These are phyloP conservation scores for Pseudocercospora cruenta DNA, from an alignment of 2,329 filamentous ascomycete genomes.

Conservation along the genomic window DNA sequence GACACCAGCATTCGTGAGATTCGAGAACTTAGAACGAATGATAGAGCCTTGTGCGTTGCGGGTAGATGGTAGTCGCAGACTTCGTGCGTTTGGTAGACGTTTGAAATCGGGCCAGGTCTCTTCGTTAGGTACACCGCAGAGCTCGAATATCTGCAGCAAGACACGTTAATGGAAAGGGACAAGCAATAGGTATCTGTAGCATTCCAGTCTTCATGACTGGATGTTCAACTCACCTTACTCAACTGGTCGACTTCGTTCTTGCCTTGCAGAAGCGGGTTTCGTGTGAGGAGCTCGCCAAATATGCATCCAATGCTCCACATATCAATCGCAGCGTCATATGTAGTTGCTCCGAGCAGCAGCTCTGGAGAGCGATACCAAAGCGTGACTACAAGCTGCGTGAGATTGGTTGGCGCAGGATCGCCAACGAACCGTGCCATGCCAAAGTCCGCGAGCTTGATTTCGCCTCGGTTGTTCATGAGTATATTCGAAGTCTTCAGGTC, in stretches of 20 bases:
- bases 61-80: constrained; percentile 66
- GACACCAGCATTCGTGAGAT: constrained; percentile 75
- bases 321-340: constrained; percentile 78
- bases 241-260: constrained; percentile 92
- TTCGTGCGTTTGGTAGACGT: constrained; percentile 81
- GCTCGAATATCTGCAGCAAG: constrained; percentile 71
- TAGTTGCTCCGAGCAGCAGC: constrained; percentile 76
- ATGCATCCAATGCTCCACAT: constrained; percentile 98
- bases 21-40: constrained; percentile 77
- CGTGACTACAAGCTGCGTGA: constrained; percentile 93
- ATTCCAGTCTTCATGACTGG: constrained; percentile 36
- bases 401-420: constrained; percentile 70
- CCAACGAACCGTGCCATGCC: constrained; percentile 93
- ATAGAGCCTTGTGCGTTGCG: constrained; percentile 51
- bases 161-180: constrained; percentile 27
- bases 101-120: constrained; percentile 85
- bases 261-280: constrained; percentile 81
- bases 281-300: constrained; percentile 85
- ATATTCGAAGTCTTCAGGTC: constrained; percentile 94
- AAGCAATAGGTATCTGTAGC: constrained; percentile 26
- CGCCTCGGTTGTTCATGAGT: constrained; percentile 90
- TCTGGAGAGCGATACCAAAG: constrained; percentile 96
- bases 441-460: constrained; percentile 95
- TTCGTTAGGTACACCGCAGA: constrained; percentile 84
- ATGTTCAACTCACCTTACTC: constrained; percentile 56